Percentiles rank a stretch among this genome's conserved stretches.
Conservation (phyloP, 352 stramenopile genomes). For the Pythium pyrilobum region DNA sequence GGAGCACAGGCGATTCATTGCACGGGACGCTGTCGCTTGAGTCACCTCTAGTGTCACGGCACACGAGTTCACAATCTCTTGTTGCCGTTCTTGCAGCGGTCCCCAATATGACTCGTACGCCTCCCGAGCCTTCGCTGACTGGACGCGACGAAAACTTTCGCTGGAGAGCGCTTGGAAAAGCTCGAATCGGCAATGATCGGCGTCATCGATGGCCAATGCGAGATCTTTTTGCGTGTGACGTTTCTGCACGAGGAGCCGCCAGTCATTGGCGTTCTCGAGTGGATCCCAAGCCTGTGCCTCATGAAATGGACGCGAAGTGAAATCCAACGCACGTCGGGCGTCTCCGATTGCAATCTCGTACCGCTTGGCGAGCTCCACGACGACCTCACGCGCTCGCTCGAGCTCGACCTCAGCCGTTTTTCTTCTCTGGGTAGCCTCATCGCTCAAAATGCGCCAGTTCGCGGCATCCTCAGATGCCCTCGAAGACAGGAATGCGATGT, state of each 20-base stretch:
- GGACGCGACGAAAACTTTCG: conserved; percentile 40
- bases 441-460: conserved; percentile 17
- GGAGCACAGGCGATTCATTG: conserved; percentile 33
- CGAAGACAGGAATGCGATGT: not conserved
- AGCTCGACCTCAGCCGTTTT: conserved; percentile 19
- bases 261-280: conserved; percentile 80
- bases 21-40: conserved; percentile 19
- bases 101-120: conserved; percentile 26
- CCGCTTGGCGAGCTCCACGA: conserved; percentile 16
- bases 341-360: conserved; percentile 24
- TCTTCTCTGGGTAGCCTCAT: conserved; percentile 17
- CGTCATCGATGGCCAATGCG: conserved; percentile 24
- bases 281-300: conserved; percentile 72
- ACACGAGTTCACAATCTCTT: conserved; percentile 19
- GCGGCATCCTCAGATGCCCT: not conserved
- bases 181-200: conserved; percentile 38
- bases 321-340: conserved; percentile 46
- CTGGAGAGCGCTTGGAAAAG: conserved; percentile 61
- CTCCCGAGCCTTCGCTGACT: conserved; percentile 25
- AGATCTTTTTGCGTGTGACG: conserved; percentile 42
- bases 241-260: conserved; percentile 60
- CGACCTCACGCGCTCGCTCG: conserved; percentile 2
- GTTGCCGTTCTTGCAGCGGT: conserved; percentile 20
- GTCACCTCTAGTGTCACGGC: conserved; percentile 26
- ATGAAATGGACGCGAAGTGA: conserved; percentile 42